phyloP scores from a whole-genome alignment of 331 rosid genomes.

The Pyrus hybrid region DNA sequence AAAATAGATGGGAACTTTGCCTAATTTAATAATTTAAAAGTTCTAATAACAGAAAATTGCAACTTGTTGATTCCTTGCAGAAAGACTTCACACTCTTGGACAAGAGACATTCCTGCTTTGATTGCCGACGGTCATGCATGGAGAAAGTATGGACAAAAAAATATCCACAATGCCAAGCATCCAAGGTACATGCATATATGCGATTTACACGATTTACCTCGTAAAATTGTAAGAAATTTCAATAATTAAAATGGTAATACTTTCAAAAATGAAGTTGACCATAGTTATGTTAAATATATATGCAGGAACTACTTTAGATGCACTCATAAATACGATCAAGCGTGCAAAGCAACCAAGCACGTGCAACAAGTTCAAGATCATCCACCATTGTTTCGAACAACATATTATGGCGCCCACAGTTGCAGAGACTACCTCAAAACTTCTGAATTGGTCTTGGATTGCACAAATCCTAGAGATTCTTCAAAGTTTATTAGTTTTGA shows the following conservation, averaged over 20 bases:
- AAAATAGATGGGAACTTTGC: background rate
- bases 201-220: too few species aligned
- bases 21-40: background rate
- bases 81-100: slow-evolving; percentile 29
- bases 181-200: slow-evolving; percentile 35
- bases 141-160: slow-evolving; percentile 81
- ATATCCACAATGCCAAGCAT: slow-evolving; percentile 23
- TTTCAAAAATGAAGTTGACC: slow-evolving; percentile 3
- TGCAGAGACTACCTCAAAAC: slow-evolving; percentile 27
- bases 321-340: slow-evolving; percentile 53
- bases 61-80: slow-evolving; percentile 22
- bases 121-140: slow-evolving; percentile 57
- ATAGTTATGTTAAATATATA: slow-evolving; percentile 23
- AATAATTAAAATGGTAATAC: too few species aligned
- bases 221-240: too few species aligned
- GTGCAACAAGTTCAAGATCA: slow-evolving; percentile 42
- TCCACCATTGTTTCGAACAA: slow-evolving; percentile 42
- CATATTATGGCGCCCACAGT: slow-evolving; percentile 56
- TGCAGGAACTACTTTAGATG: slow-evolving; percentile 69
- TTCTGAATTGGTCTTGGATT: slow-evolving; percentile 41
- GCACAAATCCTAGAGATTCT: slow-evolving; percentile 10
- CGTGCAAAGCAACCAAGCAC: slow-evolving; percentile 56
- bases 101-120: slow-evolving; percentile 22
- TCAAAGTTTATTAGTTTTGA: slow-evolving; percentile 34
- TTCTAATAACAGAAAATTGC: background rate